Evolutionary conservation across 495 filamentous ascomycete species (phyloP), one percentile per base, ranked within the genome.

Genomic region (Pyronema omphalodes): DNA sequence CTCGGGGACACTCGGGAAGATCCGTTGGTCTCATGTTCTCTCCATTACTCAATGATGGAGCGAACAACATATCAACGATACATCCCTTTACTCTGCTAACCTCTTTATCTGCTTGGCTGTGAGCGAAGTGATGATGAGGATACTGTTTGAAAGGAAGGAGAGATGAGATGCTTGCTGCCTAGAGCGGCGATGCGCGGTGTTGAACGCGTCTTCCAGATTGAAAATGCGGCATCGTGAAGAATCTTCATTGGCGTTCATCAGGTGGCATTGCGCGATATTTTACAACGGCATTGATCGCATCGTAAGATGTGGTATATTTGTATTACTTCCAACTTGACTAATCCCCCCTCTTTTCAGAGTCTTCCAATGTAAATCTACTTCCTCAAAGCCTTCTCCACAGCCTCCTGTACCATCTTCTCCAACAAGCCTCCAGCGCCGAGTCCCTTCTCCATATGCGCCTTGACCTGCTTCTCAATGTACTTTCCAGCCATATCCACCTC

Each of bases 401-500:
- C 72, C 58, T 76, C 75, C 62, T 74, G 70, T 11, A 96, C 83
- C 74, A 96, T 81, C 69, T 82, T 85, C 72, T 94, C 82, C 67
- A 96, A 63, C 47, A 91, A 71, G 0, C 76, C 74, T 15, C 74
- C 76, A 29, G 73, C 72, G 36, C 67, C 70, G 52, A 52, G 58
- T 33, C 67, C 53, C 7, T 72, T 71, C 41, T 71, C 71, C 58
- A 87, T 70, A 55, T 84, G 83, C n/a, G 76, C 82, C 49, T 71
- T 69, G 59, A 86, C 80, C 55, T 84, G 87, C 78, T 95, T 99
- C 63, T 66, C 93, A 15, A 95, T 88, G 66, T 96, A 95, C 75
- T 99, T 99, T 4, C 89, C 93, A 59, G 95, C 81, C 74, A 94
- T 88, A 68, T 99, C 93, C 50, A 96, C 93, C 74, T 99, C 93